Evolutionary conservation across 768 basidiomycete species (phyloP), one percentile per base, ranked within the genome.

Genomic region (Psilocybe cyanescens): DNA sequence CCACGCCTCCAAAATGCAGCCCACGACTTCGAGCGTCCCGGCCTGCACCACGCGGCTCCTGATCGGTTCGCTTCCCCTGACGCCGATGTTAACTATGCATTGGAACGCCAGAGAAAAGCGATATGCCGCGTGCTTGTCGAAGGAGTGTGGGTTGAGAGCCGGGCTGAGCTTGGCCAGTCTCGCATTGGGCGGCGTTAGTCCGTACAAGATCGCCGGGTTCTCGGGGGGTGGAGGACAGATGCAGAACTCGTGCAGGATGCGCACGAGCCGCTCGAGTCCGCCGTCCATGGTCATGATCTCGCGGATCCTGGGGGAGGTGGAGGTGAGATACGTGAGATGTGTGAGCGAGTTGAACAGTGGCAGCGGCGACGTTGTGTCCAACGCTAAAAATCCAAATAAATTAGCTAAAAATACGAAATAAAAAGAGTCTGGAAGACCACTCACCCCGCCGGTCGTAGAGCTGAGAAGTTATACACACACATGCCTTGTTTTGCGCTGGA

Each of bases 271-370:
- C 72, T 99, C 97, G 16, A 99, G 87, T 1, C 97, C 97, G 50
- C 97, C 97, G 70, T 99, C 97, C 84, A 92, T 89, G 30, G 95
- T 97, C 86, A 99, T 92, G 68, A 97, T 98, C 77, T 99, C 97
- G 60, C 97, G 90, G 77, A 99, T 99, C 57, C 95, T 88, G 1
- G 97, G 96, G 0, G 96, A 97, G 5, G 97, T 98, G 1, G 94
- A 95, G 7, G 97, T 99, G 65, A 99, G 90, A 77, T 97, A 96
- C 53, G 92, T 92, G 58, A 98, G 90, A 78, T 97, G 95, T 31
- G 93, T 95, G 55, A 98, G 88, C 44, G 96, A 65, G 44, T 65
- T 65, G 57, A 65, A 73, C 47, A 76, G 68, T 39, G 77, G 76
- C 63, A 81, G 69, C 11, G 78, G 70, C 28, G 82, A 80, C 4